Conservation (phyloP, 495 filamentous ascomycete genomes). For the Podospora pseudoanserina region DNA sequence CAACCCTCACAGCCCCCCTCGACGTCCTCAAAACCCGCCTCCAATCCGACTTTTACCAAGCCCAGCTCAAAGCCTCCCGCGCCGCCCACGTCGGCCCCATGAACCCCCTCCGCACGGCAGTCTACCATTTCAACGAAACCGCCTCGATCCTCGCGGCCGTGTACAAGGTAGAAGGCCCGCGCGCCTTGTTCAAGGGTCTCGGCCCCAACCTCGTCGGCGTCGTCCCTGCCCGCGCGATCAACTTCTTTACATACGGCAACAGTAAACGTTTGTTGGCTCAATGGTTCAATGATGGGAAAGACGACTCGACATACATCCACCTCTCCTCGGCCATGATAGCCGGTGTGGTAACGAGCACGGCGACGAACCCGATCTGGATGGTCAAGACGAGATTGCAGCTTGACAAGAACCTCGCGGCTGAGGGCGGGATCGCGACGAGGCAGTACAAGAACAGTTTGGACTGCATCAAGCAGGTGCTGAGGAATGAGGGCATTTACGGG, state of each 20-base stretch:
- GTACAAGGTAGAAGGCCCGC: conserved; percentile 71
- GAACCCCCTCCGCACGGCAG: conserved; percentile 45
- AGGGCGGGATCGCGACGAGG: conserved; percentile 47
- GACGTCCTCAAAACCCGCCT: conserved; percentile 89
- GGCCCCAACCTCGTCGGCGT: conserved; percentile 85
- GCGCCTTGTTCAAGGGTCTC: conserved; percentile 83
- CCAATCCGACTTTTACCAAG: conserved; percentile 87
- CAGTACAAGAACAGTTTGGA: conserved; percentile 80
- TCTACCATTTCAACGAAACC: conserved; percentile 70
- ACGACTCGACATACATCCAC: conserved; percentile 69
- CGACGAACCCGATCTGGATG: conserved; percentile 90
- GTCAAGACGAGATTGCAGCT: conserved; percentile 87
- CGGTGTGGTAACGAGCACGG: conserved; percentile 76
- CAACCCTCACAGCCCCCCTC: conserved; percentile 79
- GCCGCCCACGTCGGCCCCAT: conserved; percentile 38
- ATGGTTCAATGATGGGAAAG: conserved; percentile 54
- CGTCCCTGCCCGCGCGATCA: conserved; percentile 79
- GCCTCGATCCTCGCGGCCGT: conserved; percentile 76
- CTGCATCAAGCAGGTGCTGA: conserved; percentile 71
- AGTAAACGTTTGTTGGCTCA: conserved; percentile 72
- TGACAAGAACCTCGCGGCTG: conserved; percentile 61
- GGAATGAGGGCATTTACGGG: conserved; percentile 70
- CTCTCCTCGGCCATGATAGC: conserved; percentile 67
- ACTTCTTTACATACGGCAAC: conserved; percentile 87
- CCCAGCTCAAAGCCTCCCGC: conserved; percentile 52